Conservation (phyloP, 495 filamentous ascomycete genomes). For the Geopyxis carbonaria region DNA sequence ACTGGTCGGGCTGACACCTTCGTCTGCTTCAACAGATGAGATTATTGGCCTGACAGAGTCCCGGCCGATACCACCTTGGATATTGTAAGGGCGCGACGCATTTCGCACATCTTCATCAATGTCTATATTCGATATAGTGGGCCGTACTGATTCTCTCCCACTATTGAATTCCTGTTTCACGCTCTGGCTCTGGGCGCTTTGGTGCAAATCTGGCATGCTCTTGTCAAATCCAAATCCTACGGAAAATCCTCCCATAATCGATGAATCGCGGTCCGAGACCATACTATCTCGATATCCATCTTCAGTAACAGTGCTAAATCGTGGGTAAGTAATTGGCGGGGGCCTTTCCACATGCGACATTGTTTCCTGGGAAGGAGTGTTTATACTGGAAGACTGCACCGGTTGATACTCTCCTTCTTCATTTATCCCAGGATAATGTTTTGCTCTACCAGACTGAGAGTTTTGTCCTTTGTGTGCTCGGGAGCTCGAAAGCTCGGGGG, state of each 20-base stretch:
- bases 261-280: slow-evolving; percentile 2
- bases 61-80: background rate
- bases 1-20: background rate
- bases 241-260: slow-evolving; percentile 7
- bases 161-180: slow-evolving; percentile 2
- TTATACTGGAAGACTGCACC: slow-evolving; percentile 38
- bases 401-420: background rate
- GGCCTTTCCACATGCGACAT: too few species aligned
- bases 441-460: background rate
- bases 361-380: too few species aligned
- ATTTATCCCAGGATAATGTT: background rate
- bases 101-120: slow-evolving; percentile 2
- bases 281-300: slow-evolving; percentile 18
- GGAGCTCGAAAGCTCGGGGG: background rate
- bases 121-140: background rate
- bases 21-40: slow-evolving; percentile 1
- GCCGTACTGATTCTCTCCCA: slow-evolving; percentile 2
- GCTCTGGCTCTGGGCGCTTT: background rate
- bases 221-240: background rate
- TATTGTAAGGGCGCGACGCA: background rate
- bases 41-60: slow-evolving; percentile 2
- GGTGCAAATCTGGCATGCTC: background rate
- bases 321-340: too few species aligned
- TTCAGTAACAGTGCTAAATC: slow-evolving; percentile 12
- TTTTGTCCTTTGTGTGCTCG: background rate